Conservation (phyloP, 2,329 filamentous ascomycete genomes). For the Xylaria sp. region DNA sequence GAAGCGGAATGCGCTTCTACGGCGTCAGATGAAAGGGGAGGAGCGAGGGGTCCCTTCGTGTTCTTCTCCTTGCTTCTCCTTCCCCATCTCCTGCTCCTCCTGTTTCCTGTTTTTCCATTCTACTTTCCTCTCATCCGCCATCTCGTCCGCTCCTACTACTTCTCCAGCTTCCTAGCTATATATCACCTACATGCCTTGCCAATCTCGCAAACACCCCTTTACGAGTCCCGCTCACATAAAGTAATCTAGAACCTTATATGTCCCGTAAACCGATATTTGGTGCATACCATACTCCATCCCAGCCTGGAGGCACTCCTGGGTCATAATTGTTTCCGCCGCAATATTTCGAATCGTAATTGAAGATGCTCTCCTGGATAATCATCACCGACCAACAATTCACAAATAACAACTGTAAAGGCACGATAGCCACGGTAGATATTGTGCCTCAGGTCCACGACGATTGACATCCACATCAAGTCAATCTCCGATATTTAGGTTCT, state of each 20-base stretch:
- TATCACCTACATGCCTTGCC: neutral
- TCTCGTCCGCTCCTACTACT: neutral
- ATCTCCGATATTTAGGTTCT: slow-evolving; percentile 2
- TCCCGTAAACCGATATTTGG: slow-evolving; percentile 4
- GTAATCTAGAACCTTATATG: slow-evolving; percentile 1
- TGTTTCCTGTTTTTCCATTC: neutral
- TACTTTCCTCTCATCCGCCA: neutral
- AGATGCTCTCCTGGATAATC: neutral
- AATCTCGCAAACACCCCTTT: neutral
- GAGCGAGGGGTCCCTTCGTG: slow-evolving; percentile 31
- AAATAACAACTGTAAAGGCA: neutral
- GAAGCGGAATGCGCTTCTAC: slow-evolving; percentile 23
- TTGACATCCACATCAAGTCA: neutral
- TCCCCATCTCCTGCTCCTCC: slow-evolving; percentile 8
- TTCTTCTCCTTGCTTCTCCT: slow-evolving; percentile 6
- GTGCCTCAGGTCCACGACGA: neutral
- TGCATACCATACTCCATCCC: neutral
- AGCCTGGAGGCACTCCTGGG: neutral
- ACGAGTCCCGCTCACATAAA: neutral
- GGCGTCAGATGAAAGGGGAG: slow-evolving; percentile 24
- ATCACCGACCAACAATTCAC: neutral
- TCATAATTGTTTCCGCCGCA: neutral
- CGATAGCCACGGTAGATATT: neutral
- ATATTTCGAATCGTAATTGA: neutral
- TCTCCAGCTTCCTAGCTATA: neutral